A percentile compares a stretch with the other conserved stretches of the same genome.
phyloP scores from a whole-genome alignment of 73 alveolate species.

The Tetrahymena elliotti region DNA sequence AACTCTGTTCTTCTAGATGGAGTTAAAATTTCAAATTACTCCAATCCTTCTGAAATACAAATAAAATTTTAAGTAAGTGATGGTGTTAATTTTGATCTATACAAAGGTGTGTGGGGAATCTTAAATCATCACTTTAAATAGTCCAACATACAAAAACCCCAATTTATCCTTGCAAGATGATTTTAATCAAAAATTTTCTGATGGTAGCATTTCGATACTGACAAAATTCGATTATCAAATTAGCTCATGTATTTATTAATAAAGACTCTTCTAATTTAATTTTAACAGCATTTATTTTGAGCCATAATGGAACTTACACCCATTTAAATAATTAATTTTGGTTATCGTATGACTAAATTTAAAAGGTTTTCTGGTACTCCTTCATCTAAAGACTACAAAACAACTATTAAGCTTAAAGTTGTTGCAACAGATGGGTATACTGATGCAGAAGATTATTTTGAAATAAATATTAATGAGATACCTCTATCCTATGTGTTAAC shows the following conservation, averaged over 20 bases:
- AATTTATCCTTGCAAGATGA: not conserved
- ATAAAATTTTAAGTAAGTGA: not conserved
- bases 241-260: not conserved
- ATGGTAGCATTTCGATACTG: not conserved
- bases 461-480: not conserved
- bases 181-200: not conserved
- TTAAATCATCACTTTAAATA: not conserved
- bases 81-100: not conserved
- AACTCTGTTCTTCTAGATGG: not conserved
- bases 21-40: not conserved
- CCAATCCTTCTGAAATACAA: not conserved
- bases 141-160: not conserved
- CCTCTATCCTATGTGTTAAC: not conserved
- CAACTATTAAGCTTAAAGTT: not conserved
- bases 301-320: not conserved
- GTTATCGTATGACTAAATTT: not conserved
- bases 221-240: not conserved
- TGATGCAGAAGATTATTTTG: not conserved
- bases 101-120: not conserved
- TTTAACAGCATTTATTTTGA: not conserved
- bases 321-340: not conserved
- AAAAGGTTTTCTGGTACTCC: not conserved
- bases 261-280: not conserved
- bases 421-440: not conserved
- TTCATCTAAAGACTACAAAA: not conserved